Base-by-base conservation (phyloP, 495 filamentous ascomycete species). In the Hypoxylon crocopeplum region DNA sequence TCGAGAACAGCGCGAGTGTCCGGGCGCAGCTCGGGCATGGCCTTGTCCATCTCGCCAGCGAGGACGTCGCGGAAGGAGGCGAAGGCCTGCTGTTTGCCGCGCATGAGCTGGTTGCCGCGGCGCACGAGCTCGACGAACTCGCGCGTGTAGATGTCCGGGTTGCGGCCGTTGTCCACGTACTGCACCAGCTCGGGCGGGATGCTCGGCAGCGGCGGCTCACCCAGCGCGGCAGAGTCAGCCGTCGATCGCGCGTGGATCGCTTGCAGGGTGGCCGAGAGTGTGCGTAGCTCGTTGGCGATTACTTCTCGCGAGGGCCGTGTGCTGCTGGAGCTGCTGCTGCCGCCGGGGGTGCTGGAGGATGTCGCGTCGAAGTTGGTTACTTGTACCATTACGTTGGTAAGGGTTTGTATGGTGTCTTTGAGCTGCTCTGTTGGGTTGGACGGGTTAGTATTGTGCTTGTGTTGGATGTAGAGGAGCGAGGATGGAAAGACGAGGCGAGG, bases 81-180 rank as follows among this genome's bases (percentile, higher is more conserved):
- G 75, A 96, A 97, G 13, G 92, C 95, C 75, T 86, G 81, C 69
- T 81, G 82, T 79, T 92, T 92, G 16, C 94, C 94, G 66, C 89
- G 88, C 65, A 93, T 74, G 53, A 88, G 80, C 76, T 96, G 93
- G 70, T 98, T 98, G 25, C 83, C 79, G 59, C 86, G 82, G 71
- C 93, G 84, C 17, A 91, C 90, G 15, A 91, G 78, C 84, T 98
- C 95, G 39, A 98, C 92, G 67, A 97, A 96, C 77, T 98, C 93
- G 30, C 94, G 84, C 47, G 93, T 98, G 79, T 97, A 99, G 75
- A 99, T 96, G 71, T 98, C 93, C 11, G 94, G 94, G 76, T 99
- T 99, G 37, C 94, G 88, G 10, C 91, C 86, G 46, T 88, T 82
- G 72, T 97, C 92, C 44, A 99, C 90, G 77, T 99, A 99, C 56